Evolutionary conservation across 1,284 basidiomycete species (phyloP).

Genomic region (Ceratobasidium sp.): DNA sequence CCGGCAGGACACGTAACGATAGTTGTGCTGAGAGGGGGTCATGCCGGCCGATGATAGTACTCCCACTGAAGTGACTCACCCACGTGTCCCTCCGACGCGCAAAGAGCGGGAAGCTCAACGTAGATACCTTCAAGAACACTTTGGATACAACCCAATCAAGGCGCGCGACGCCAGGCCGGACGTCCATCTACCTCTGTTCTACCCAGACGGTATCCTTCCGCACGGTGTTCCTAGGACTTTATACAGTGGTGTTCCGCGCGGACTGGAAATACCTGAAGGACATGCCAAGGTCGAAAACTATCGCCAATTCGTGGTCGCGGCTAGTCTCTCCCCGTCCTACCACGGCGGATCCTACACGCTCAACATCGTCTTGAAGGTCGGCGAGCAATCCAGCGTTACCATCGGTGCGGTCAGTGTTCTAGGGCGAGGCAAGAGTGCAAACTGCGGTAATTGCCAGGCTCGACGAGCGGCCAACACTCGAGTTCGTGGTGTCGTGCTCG

Average conservation of each 20-base stretch:
- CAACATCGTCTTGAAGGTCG: constrained; percentile 1
- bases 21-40: too few species aligned
- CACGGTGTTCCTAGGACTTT: not conserved
- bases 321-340: not conserved
- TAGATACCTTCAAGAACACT: not conserved
- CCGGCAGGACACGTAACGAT: too few species aligned
- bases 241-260: not conserved
- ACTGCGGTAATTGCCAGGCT: constrained; percentile 33
- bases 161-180: not conserved
- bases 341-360: constrained; percentile 36
- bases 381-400: not conserved
- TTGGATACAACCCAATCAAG: not conserved
- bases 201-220: not conserved
- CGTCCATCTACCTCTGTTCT: not conserved
- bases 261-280: constrained; percentile 4
- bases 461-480: constrained; percentile 11
- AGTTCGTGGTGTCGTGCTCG: constrained; percentile 15
- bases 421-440: constrained; percentile 13
- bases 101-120: not conserved
- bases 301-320: constrained; percentile 19
- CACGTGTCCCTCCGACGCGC: not conserved
- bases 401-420: constrained; percentile 37
- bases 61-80: too few species aligned
- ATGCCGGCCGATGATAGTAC: too few species aligned
- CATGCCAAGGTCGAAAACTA: constrained; percentile 19